phyloP scores from a whole-genome alignment of 202 grass and related monocot species.

The Elaeis oleifera region DNA sequence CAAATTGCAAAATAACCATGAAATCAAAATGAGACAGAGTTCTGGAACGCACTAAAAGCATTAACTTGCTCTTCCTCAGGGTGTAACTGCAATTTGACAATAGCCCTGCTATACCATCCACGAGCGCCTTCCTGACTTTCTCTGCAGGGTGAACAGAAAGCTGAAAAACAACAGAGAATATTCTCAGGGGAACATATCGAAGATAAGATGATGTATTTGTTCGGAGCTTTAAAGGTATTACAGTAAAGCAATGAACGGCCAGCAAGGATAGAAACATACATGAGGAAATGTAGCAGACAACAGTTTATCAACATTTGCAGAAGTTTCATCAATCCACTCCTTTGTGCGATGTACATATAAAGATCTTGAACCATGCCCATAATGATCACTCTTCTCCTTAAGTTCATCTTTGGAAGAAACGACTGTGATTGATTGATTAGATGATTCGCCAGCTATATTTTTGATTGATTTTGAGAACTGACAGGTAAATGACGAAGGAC shows the following conservation, averaged over 20 bases:
- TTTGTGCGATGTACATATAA: slow-evolving; percentile 60
- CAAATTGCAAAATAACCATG: no score
- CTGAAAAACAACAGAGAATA: slow-evolving; percentile 33
- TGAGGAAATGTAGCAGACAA: slow-evolving; percentile 66
- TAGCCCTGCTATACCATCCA: slow-evolving; percentile 52
- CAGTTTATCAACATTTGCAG: slow-evolving; percentile 80
- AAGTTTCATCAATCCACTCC: slow-evolving; percentile 73
- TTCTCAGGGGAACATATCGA: background rate
- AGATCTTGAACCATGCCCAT: slow-evolving; percentile 33
- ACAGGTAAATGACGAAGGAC: slow-evolving; percentile 68
- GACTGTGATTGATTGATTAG: slow-evolving; percentile 6
- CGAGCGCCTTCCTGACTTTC: slow-evolving; percentile 74
- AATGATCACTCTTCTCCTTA: slow-evolving; percentile 18
- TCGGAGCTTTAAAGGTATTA: slow-evolving; percentile 11
- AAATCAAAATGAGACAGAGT: background rate
- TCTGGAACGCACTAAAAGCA: slow-evolving; percentile 57
- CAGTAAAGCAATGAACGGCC: background rate
- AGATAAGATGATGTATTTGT: slow-evolving; percentile 13
- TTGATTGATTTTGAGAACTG: slow-evolving; percentile 29
- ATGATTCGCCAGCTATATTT: slow-evolving; percentile 11
- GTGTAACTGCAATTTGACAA: slow-evolving; percentile 59
- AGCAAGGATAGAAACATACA: slow-evolving; percentile 33
- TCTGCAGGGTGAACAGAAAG: slow-evolving; percentile 82
- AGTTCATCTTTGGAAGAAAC: slow-evolving; percentile 13
- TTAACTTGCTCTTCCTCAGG: slow-evolving; percentile 60